A percentile compares a stretch with the other conserved stretches of the same genome.
Conservation (phyloP, 2,329 filamentous ascomycete genomes). For the Beauveria medogensis region DNA sequence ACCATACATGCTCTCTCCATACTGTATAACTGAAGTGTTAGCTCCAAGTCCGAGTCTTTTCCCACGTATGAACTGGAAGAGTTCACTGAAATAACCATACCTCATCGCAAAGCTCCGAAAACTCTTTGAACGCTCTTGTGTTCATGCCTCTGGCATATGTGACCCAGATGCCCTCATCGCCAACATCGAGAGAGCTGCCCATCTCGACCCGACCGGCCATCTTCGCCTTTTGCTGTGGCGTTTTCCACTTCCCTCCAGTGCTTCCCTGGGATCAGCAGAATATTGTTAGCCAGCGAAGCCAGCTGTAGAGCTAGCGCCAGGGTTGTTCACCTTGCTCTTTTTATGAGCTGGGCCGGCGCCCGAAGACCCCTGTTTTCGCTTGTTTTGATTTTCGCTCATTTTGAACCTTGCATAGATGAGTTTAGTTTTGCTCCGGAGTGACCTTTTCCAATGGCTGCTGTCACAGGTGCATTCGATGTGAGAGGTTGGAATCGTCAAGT, state of each 20-base stretch:
- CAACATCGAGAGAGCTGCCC: constrained; percentile 49
- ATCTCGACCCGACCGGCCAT: constrained; percentile 31
- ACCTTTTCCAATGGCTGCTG: neutral
- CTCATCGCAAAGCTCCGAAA: constrained; percentile 58
- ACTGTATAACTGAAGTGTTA: constrained; percentile 35
- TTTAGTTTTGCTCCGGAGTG: neutral
- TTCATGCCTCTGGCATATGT: constrained; percentile 69
- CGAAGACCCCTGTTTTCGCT: constrained; percentile 27
- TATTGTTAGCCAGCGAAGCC: neutral
- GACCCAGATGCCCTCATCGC: constrained; percentile 69
- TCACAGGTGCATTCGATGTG: neutral
- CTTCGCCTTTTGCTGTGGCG: constrained; percentile 48
- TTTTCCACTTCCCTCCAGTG: constrained; percentile 52
- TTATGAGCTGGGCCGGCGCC: constrained; percentile 23
- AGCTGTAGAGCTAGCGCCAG: neutral
- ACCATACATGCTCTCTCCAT: constrained; percentile 54
- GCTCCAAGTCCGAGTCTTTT: neutral
- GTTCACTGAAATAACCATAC: constrained; percentile 29
- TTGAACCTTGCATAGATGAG: neutral
- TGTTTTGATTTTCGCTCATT: constrained; percentile 26
- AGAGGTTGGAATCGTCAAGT: neutral
- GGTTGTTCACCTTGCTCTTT: constrained; percentile 32
- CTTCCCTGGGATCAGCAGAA: constrained; percentile 22
- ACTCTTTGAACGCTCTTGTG: constrained; percentile 58
- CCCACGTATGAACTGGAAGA: neutral